These are phyloP conservation scores for Trypanosoma melophagium DNA, from an alignment of 208 protist genomes.

Conservation along the genomic window DNA sequence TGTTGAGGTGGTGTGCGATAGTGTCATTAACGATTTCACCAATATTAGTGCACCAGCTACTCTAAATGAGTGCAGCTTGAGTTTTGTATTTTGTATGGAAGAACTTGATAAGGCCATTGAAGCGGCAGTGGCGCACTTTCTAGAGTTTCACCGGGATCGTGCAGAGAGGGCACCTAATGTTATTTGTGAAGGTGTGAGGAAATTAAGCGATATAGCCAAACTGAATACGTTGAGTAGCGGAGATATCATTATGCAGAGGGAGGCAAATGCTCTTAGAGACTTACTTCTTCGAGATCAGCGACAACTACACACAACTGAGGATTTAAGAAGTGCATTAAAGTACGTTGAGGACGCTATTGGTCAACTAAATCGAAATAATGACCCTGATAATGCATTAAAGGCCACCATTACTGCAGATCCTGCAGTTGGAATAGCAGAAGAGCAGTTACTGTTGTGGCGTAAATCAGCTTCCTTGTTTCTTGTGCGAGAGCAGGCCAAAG, in stretches of 20 bases:
- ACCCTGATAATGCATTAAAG: slow-evolving; percentile 19
- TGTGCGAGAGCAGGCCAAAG: slow-evolving; percentile 57
- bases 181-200: slow-evolving; percentile 44
- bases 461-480: slow-evolving; percentile 55
- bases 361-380: slow-evolving; percentile 20
- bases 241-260: slow-evolving; percentile 48
- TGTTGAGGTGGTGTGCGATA: slow-evolving; percentile 58
- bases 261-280: slow-evolving; percentile 39
- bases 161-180: slow-evolving; percentile 30
- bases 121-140: slow-evolving; percentile 22
- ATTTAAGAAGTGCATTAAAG: slow-evolving; percentile 57
- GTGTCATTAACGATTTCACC: slow-evolving; percentile 25
- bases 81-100: slow-evolving; percentile 79
- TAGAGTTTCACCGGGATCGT: slow-evolving; percentile 4
- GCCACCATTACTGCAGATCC: slow-evolving; percentile 32
- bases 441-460: slow-evolving; percentile 65
- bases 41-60: slow-evolving; percentile 35
- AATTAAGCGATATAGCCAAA: slow-evolving; percentile 25
- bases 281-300: slow-evolving; percentile 49
- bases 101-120: slow-evolving; percentile 58
- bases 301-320: slow-evolving; percentile 66
- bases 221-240: slow-evolving; percentile 39
- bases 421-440: slow-evolving; percentile 43
- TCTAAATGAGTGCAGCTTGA: slow-evolving; percentile 51
- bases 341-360: slow-evolving; percentile 29